A percentile compares a stretch with the other conserved stretches of the same genome.
Conservation (phyloP, 2,329 filamentous ascomycete species). For the Cercospora citrullina region DNA sequence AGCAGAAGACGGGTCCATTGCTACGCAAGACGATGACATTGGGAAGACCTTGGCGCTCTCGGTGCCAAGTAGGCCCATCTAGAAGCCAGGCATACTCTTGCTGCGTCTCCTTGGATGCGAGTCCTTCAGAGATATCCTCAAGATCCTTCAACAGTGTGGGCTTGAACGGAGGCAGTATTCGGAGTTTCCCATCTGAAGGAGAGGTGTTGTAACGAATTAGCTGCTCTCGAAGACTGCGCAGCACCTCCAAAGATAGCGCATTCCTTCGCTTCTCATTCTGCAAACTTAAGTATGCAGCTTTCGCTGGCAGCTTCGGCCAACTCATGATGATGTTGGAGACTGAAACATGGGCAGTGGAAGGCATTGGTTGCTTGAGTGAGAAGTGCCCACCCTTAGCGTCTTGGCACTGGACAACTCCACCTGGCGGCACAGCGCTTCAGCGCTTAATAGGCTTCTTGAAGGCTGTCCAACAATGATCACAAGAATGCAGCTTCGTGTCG, state of each 20-base stretch:
- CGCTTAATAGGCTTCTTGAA: neutral
- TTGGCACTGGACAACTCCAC: neutral
- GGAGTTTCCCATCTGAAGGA: slow-evolving; percentile 18
- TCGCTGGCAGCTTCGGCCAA: slow-evolving; percentile 21
- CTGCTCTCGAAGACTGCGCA: slow-evolving; percentile 21
- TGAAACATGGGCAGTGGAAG: slow-evolving; percentile 43
- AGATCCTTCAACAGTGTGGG: slow-evolving; percentile 17
- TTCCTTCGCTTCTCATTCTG: slow-evolving; percentile 24
- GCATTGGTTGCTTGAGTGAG: neutral
- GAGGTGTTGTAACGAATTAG: slow-evolving; percentile 25
- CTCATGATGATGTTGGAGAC: slow-evolving; percentile 40
- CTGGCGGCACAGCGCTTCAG: neutral
- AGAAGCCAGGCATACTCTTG: slow-evolving; percentile 17
- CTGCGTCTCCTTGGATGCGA: neutral
- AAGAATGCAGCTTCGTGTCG: neutral
- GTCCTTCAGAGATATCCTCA: slow-evolving; percentile 11
- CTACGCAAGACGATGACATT: slow-evolving; percentile 23
- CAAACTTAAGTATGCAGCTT: slow-evolving; percentile 21
- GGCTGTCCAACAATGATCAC: neutral
- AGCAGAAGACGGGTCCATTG: slow-evolving; percentile 24
- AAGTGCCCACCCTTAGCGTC: neutral
- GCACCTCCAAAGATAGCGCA: slow-evolving; percentile 20
- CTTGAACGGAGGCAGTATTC: slow-evolving; percentile 23
- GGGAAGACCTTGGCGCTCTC: slow-evolving; percentile 20
- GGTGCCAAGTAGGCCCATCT: slow-evolving; percentile 16